phyloP scores from a whole-genome alignment of 441 rosid species.

The Erysimum pusillum region DNA sequence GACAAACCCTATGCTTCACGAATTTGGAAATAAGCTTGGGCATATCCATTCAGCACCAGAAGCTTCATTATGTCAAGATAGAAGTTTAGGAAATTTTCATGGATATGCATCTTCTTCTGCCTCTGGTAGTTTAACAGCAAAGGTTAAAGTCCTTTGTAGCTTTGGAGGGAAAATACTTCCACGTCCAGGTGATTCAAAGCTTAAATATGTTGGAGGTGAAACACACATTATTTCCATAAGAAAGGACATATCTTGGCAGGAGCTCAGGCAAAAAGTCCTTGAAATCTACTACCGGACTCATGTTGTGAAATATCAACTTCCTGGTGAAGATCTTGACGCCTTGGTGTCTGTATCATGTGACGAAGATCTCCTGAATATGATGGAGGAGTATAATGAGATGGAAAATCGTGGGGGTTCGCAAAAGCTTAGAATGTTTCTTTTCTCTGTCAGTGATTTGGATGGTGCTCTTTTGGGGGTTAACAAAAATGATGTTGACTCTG shows the following conservation, averaged over 20 bases:
- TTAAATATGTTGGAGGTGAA: conserved; percentile 93
- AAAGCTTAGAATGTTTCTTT: conserved; percentile 80
- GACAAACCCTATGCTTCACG: conserved; percentile 50
- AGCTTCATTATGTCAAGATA: conserved; percentile 59
- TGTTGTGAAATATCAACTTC: conserved; percentile 83
- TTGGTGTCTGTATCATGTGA: conserved; percentile 86
- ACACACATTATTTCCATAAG: conserved; percentile 71
- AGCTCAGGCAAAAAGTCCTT: conserved; percentile 67
- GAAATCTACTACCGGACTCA: conserved; percentile 66
- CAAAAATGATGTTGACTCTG: conserved; percentile 68
- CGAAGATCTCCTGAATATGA: conserved; percentile 89
- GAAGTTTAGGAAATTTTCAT: conserved; percentile 47
- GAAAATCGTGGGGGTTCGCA: conserved; percentile 62
- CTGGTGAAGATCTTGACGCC: conserved; percentile 93
- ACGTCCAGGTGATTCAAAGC: conserved; percentile 87
- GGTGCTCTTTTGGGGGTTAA: conserved; percentile 64
- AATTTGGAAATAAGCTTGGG: conserved; percentile 59
- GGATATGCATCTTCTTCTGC: conserved; percentile 47
- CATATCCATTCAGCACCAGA: conserved; percentile 64
- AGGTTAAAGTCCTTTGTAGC: conserved; percentile 85
- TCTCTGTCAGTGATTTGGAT: conserved; percentile 74
- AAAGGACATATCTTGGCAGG: conserved; percentile 75
- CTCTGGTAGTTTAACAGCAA: conserved; percentile 46
- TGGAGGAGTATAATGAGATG: conserved; percentile 84
- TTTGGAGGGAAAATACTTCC: conserved; percentile 88